Evolutionary conservation across 2,329 filamentous ascomycete species (phyloP), one percentile per base, ranked within the genome.

Genomic region (Fusarium concolor): DNA sequence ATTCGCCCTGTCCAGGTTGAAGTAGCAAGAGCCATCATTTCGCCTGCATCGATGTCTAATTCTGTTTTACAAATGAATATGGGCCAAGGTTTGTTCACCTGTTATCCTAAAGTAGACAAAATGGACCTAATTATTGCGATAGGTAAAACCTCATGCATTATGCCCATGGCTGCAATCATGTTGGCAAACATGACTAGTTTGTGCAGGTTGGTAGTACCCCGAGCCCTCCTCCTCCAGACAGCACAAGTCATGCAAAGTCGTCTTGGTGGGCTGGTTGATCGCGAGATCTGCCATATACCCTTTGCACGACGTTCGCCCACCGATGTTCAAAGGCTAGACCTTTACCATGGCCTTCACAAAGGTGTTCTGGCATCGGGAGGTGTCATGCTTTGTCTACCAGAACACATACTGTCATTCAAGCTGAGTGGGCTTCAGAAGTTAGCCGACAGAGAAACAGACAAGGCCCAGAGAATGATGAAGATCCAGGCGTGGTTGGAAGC

Each of bases 1-100:
- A 87, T 92, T 47, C 84, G 90, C 0, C 77, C 81, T 0, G 82
- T 85, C 1, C 90, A 92, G 59, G 80, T 89, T 0, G 81, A 88
- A 3, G 89, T 92, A 8, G 89, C 89, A 0, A 65, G 76, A 2
- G 85, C 87, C 1, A 92, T 87, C 17, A 87, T 89, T 2, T 76
- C 76, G 0, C 89, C 89, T 0, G 39, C 67, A 0, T 86, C 84
- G 0, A 76, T 77, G 0, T 59, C 76, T 0, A 91, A 90, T 57
- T 87, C 87, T 0, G 86, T 90, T 0, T 66, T 90, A 1, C 89
- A 91, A 62, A 83, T 91, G 76, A 87, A 90, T 61, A 91, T 91
- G 88, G 89, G 89, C 0, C 82, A 89, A 77, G 85, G 84, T 78
- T 68, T 68, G 43, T 8, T 17, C 5, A 20, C 3, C 7, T 9